These are phyloP conservation scores for Petrea volubilis DNA, from an alignment of 257 asterid genomes.

Conservation along the genomic window DNA sequence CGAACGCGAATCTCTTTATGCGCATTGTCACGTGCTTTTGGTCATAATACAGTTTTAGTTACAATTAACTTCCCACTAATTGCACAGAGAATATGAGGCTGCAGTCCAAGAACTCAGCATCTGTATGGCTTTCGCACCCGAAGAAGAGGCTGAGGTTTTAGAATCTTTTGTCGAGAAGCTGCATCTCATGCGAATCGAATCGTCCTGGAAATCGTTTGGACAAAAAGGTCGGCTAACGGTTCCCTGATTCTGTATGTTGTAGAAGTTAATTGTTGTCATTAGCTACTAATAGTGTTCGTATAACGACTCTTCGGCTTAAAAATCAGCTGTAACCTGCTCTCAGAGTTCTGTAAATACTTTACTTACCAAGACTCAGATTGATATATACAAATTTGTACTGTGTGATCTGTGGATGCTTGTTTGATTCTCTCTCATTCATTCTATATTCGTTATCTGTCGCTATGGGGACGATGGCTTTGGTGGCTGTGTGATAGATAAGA, in stretches of 20 bases:
- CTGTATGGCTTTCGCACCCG: constrained; percentile 97
- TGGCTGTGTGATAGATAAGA: too few relatives aligned
- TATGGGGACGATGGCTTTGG: too few relatives aligned
- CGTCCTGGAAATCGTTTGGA: constrained; percentile 66
- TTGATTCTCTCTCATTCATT: too few relatives aligned
- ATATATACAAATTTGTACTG: too few relatives aligned
- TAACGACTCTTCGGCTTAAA: too few relatives aligned
- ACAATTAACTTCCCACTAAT: not conserved
- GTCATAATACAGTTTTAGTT: not conserved
- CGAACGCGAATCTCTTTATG: not conserved
- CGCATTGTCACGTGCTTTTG: not conserved
- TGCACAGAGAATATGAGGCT: constrained; percentile 72
- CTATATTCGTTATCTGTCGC: too few relatives aligned
- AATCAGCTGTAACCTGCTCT: too few relatives aligned
- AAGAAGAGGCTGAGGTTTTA: constrained; percentile 71
- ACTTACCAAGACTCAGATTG: too few relatives aligned
- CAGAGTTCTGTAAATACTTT: too few relatives aligned
- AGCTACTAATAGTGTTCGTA: too few relatives aligned
- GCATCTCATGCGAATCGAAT: constrained; percentile 68
- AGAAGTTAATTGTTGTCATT: too few relatives aligned
- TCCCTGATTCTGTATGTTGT: constrained; percentile 32
- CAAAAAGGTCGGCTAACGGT: constrained; percentile 51
- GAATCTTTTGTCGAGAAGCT: constrained; percentile 83
- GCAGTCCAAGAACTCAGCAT: constrained; percentile 97
- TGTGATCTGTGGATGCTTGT: too few relatives aligned